These are phyloP conservation scores for Yamadazyma diddensiae DNA, from an alignment of 1,139 yeast species.

Conservation along the genomic window DNA sequence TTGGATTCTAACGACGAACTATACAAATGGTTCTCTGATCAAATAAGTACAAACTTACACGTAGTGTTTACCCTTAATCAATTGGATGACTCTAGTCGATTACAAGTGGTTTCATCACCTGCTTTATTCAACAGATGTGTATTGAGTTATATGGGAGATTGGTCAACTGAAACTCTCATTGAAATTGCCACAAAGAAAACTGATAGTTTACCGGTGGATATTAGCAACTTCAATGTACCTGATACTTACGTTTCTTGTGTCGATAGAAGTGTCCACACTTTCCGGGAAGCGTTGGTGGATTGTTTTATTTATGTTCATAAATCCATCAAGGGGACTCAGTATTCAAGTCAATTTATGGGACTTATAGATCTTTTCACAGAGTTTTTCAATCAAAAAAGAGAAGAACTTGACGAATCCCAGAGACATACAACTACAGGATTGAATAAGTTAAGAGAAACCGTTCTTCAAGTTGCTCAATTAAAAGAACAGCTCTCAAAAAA, in stretches of 20 bases:
- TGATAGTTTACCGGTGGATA: conserved; percentile 50
- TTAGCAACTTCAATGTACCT: conserved; percentile 37
- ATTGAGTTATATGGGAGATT: conserved; percentile 84
- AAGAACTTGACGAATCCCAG: conserved; percentile 61
- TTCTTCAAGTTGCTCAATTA: conserved; percentile 64
- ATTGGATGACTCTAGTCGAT: conserved; percentile 34
- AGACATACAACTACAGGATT: conserved; percentile 73
- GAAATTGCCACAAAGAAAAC: conserved; percentile 50
- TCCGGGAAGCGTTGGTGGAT: conserved; percentile 49
- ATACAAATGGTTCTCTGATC: conserved; percentile 69
- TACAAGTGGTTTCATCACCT: conserved; percentile 68
- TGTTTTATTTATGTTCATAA: conserved; percentile 48
- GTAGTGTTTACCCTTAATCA: conserved; percentile 77
- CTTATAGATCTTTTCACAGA: conserved; percentile 47
- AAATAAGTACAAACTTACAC: conserved; percentile 71
- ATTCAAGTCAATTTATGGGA: conserved; percentile 47
- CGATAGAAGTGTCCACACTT: conserved; percentile 13
- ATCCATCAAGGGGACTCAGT: conserved; percentile 2
- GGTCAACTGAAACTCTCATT: conserved; percentile 54
- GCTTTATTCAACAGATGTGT: conserved; percentile 92
- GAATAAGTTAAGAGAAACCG: conserved; percentile 74
- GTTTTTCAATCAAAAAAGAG: conserved; percentile 43
- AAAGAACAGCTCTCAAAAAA: conserved; percentile 55
- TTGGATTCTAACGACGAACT: conserved; percentile 73
- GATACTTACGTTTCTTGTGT: conserved; percentile 16